Percentiles rank a stretch among this genome's conserved stretches.
phyloP scores from a whole-genome alignment of 1,139 yeast species.

The Pichia sp. region DNA sequence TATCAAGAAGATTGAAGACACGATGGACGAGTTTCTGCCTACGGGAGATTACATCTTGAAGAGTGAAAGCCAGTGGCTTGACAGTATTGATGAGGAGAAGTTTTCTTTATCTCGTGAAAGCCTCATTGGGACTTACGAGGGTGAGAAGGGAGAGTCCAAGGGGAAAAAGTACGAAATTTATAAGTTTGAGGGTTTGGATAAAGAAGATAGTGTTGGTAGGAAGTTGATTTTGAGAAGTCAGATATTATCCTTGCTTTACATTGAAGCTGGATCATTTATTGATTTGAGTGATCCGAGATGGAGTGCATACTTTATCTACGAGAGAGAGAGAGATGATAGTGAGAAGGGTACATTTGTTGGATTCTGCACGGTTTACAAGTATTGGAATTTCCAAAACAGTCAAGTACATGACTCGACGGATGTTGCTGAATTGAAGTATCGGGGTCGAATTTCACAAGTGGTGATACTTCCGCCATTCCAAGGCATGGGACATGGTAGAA shows the following conservation, averaged over 20 bases:
- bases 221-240: constrained; percentile 67
- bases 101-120: constrained; percentile 44
- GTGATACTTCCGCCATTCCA: constrained; percentile 78
- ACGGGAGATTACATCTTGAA: constrained; percentile 44
- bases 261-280: constrained; percentile 91
- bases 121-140: constrained; percentile 16
- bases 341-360: constrained; percentile 48
- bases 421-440: constrained; percentile 30
- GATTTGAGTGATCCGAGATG: constrained; percentile 70
- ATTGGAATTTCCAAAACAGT: constrained; percentile 67
- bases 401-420: constrained; percentile 45
- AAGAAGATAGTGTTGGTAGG: constrained; percentile 32
- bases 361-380: constrained; percentile 75
- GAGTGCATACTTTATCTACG: constrained; percentile 51
- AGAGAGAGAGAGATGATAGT: constrained; percentile 17
- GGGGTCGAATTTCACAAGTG: constrained; percentile 85
- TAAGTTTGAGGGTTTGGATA: constrained; percentile 32
- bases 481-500: constrained; percentile 61
- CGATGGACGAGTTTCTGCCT: constrained; percentile 54
- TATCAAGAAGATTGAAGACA: constrained; percentile 45
- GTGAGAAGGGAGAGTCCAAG: constrained; percentile 24
- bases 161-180: constrained; percentile 30
- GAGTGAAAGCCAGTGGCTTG: constrained; percentile 65
- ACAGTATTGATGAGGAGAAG: constrained; percentile 43
- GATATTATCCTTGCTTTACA: constrained; percentile 71